Evolutionary conservation across 331 rosid genomes (phyloP), one percentile per base, ranked within the genome.

Genomic region (Malus hybrid): DNA sequence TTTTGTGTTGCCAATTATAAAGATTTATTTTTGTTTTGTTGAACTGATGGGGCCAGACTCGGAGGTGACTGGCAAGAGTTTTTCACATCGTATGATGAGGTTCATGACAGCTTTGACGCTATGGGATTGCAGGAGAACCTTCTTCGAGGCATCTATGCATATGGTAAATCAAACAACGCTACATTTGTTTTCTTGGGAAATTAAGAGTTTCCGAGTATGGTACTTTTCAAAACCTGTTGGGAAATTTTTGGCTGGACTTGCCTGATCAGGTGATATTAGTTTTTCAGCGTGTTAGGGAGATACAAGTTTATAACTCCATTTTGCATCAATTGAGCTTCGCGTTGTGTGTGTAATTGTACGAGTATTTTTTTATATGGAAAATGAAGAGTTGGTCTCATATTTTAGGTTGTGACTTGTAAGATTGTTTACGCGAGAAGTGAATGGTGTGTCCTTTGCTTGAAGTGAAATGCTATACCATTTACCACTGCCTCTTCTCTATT

Each of bases 51-150:
- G 55, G 9, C 60, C 84, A 91, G 96, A 56, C 85, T 88, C 27
- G 87, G 87, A 80, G 15, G 75, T 65, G 92, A 88, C 20, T 91
- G 90, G 10, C 87, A 87, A 77, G 93, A 88, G 0, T 87, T 88
- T 75, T 91, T 91, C 69, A 88, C 93, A 50, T 77, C 90, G n/a
- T 91, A 88, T 77, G 96, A 91, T 18, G 93, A 91, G 78, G 92
- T 91, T 81, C 76, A 54, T 68, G 96, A 88, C 5, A 84, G 87
- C 80, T 89, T 85, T 74, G 94, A 85, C 78, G 78, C 80, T 42
- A 89, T 89, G 94, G 94, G 91, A 42, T 75, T 91, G 89, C 89
- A 88, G 75, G 96, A 88, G 85, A 91, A 91, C 77, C 93, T 91
- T 67, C 89, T 88, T 20, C 87, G 93, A 71, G 93, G 93, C 59